Conservation (phyloP, 805 yeast genomes). For the Ogataea paradorogensis region DNA sequence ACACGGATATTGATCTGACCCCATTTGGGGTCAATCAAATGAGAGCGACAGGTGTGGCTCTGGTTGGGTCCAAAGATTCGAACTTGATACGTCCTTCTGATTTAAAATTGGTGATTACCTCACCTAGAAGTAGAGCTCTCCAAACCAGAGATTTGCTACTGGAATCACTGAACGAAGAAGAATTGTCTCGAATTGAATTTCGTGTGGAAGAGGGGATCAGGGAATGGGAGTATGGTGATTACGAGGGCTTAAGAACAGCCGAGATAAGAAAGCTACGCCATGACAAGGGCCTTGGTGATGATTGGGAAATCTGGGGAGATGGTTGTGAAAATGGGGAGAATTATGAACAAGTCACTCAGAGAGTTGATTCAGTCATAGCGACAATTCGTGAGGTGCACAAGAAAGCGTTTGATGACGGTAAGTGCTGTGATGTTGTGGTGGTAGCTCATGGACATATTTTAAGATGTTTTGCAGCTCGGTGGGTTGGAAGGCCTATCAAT, state of each 20-base stretch:
- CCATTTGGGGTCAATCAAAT: slow-evolving; percentile 75
- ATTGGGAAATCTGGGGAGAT: slow-evolving; percentile 85
- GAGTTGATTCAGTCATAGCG: slow-evolving; percentile 70
- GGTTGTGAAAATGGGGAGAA: slow-evolving; percentile 93
- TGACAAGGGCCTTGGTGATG: slow-evolving; percentile 49
- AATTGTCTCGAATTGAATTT: slow-evolving; percentile 41
- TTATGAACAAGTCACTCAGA: slow-evolving; percentile 57
- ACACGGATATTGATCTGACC: slow-evolving; percentile 79
- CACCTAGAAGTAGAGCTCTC: slow-evolving; percentile 80
- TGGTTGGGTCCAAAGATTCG: slow-evolving; percentile 55
- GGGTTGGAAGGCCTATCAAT: slow-evolving; percentile 63
- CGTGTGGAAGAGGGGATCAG: slow-evolving; percentile 66
- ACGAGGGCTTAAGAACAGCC: slow-evolving; percentile 76
- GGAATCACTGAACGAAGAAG: slow-evolving; percentile 43
- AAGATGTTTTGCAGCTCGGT: slow-evolving; percentile 84
- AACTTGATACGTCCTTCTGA: slow-evolving; percentile 60
- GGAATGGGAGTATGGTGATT: slow-evolving; percentile 97
- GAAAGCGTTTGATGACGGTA: slow-evolving; percentile 46
- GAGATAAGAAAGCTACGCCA: slow-evolving; percentile 63
- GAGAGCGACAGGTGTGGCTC: slow-evolving; percentile 63
- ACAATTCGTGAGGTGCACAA: slow-evolving; percentile 61
- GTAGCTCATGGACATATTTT: slow-evolving; percentile 94
- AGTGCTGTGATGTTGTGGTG: slow-evolving; percentile 69
- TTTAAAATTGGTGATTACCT: slow-evolving; percentile 64
- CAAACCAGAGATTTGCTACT: slow-evolving; percentile 69